phyloP scores from a whole-genome alignment of 257 asterid species.

The Ilex asprella region DNA sequence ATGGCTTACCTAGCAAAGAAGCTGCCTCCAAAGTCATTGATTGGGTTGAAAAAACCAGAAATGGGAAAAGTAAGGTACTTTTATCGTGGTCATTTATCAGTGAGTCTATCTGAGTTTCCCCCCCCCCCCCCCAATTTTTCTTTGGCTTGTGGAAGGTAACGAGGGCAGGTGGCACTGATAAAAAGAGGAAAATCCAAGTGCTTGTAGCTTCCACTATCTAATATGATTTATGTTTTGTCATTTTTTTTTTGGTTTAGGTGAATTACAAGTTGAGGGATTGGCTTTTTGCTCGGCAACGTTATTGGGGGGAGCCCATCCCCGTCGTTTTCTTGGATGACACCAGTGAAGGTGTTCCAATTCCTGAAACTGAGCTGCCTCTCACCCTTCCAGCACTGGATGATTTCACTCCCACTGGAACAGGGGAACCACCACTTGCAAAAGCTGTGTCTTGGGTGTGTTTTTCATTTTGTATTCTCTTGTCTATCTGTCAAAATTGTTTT shows the following conservation, averaged over 20 bases:
- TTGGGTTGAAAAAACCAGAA: slow-evolving; percentile 78
- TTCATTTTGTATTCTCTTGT: neutral
- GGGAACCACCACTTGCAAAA: slow-evolving; percentile 94
- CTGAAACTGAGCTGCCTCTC: slow-evolving; percentile 89
- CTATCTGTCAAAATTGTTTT: neutral
- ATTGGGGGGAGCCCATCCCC: slow-evolving; percentile 99
- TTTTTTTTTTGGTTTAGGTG: slow-evolving; percentile 43
- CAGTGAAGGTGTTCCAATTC: slow-evolving; percentile 67
- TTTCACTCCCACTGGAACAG: slow-evolving; percentile 94
- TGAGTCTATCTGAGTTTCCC: no score
- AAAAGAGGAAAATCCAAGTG: neutral
- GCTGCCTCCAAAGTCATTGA: slow-evolving; percentile 72
- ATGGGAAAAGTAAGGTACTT: slow-evolving; percentile 77
- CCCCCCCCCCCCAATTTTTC: no score
- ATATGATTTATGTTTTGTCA: slow-evolving; percentile 6
- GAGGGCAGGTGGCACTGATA: no score
- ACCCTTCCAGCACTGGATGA: slow-evolving; percentile 93
- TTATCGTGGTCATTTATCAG: neutral
- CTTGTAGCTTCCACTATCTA: neutral
- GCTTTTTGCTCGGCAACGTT: slow-evolving; percentile 98
- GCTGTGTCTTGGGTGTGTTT: slow-evolving; percentile 82
- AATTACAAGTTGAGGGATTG: slow-evolving; percentile 93
- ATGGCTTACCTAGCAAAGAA: slow-evolving; percentile 64
- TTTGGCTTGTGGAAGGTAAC: no score
- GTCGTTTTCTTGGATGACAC: slow-evolving; percentile 59